Conservation (phyloP, 768 basidiomycete species). For the Panaeolus papilionaceus region DNA sequence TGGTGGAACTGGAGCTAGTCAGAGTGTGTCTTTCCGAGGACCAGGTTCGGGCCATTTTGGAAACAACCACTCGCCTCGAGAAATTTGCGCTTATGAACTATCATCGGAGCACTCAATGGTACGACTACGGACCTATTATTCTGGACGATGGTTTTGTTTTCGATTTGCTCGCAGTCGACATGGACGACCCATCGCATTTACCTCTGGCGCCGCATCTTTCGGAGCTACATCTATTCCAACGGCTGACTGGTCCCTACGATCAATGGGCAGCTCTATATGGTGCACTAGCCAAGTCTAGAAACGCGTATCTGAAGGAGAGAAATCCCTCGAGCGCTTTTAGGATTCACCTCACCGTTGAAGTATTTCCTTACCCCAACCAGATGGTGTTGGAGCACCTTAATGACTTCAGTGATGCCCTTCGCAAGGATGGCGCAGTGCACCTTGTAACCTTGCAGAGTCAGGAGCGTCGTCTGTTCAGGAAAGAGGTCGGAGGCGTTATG, state of each 20-base stretch:
- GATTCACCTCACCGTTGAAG: neutral
- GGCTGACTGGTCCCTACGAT: neutral
- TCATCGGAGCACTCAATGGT: neutral
- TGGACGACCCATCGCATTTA: neutral
- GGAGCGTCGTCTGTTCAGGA: neutral
- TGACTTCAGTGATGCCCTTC: neutral
- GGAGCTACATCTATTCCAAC: neutral
- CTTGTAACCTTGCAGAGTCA: neutral
- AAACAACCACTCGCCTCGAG: neutral
- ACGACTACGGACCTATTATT: neutral
- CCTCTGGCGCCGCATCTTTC: neutral
- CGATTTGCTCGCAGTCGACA: neutral
- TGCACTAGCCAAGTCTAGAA: neutral
- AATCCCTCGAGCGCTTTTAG: neutral
- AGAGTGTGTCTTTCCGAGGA: neutral
- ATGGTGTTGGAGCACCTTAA: neutral
- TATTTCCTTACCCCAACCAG: neutral
- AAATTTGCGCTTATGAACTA: neutral
- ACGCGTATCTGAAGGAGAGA: neutral
- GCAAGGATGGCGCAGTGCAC: neutral
- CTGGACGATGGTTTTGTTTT: neutral
- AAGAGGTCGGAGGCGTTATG: neutral
- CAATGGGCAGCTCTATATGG: neutral
- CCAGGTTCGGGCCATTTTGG: neutral
- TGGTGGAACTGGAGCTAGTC: neutral